Conservation (phyloP, 164 flowering plant genomes). For the Vitis rotundifolia region DNA sequence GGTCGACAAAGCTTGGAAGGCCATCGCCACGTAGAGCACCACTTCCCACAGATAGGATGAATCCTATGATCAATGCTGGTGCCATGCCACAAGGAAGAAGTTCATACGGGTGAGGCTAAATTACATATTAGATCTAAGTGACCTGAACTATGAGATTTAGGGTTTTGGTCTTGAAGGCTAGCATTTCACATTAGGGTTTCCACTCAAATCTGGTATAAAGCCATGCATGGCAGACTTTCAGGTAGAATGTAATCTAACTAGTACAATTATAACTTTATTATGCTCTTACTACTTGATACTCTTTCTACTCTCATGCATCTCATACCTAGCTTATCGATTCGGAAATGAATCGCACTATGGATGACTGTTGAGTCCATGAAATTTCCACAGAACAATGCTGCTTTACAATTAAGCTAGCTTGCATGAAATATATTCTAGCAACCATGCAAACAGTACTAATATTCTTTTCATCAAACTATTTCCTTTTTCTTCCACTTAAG, state of each 20-base stretch:
- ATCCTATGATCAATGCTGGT: constrained; percentile 44
- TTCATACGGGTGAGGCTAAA: constrained; percentile 45
- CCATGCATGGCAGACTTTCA: constrained; percentile 24
- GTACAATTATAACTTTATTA: constrained; percentile 8
- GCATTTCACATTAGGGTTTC: constrained; percentile 1
- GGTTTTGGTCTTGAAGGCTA: constrained; percentile 4
- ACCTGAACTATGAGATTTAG: constrained; percentile 5
- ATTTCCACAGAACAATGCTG: too few relatives aligned
- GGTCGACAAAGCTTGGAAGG: constrained; percentile 56
- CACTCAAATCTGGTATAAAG: constrained; percentile 15
- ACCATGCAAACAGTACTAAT: too few relatives aligned
- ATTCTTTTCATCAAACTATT: too few relatives aligned
- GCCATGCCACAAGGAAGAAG: constrained; percentile 41
- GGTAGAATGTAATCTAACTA: background rate
- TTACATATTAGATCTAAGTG: background rate
- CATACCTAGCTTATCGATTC: background rate
- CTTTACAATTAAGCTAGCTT: too few relatives aligned
- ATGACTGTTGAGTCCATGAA: too few relatives aligned
- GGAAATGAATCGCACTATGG: background rate
- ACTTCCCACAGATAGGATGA: constrained; percentile 34
- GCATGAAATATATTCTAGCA: too few relatives aligned
- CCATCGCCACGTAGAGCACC: constrained; percentile 67
- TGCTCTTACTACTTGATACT: background rate
- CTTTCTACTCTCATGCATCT: background rate
- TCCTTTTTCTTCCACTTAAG: too few relatives aligned